These are phyloP conservation scores for Incumbomyces lentus DNA, from an alignment of 2,329 filamentous ascomycete species.

Conservation along the genomic window DNA sequence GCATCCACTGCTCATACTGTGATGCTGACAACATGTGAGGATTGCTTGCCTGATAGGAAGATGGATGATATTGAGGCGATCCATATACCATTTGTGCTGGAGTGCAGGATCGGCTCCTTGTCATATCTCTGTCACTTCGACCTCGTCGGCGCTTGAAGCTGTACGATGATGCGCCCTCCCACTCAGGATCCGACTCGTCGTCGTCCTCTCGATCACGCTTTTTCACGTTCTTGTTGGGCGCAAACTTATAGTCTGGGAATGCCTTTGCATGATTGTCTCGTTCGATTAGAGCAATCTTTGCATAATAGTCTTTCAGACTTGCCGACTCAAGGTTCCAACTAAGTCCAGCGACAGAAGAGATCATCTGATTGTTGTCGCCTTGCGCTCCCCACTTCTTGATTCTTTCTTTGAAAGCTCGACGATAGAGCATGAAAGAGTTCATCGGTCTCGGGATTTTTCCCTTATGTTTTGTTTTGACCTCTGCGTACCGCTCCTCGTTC, in stretches of 20 bases:
- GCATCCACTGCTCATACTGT: conserved; percentile 2
- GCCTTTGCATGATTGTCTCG: conserved; percentile 73
- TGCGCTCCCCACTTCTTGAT: conserved; percentile 64
- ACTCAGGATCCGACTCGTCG: conserved; percentile 25
- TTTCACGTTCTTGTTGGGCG: conserved; percentile 60
- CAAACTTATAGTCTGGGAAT: conserved; percentile 90
- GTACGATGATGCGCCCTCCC: conserved; percentile 16
- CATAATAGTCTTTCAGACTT: conserved; percentile 65
- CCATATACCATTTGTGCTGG: conserved; percentile 16
- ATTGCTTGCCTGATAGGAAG: conserved; percentile 16
- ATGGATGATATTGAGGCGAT: conserved; percentile 11
- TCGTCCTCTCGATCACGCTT: conserved; percentile 33
- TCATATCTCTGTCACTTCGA: conserved; percentile 13
- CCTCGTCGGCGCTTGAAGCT: conserved; percentile 17
- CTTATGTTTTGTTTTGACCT: conserved; percentile 55
- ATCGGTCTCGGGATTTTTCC: conserved; percentile 84
- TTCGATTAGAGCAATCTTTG: conserved; percentile 67
- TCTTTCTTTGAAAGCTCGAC: conserved; percentile 79
- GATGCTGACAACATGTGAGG: conserved; percentile 4
- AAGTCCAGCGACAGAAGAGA: conserved; percentile 75
- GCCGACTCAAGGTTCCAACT: conserved; percentile 76
- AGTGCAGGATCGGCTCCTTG: conserved; percentile 16
- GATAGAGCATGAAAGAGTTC: conserved; percentile 98
- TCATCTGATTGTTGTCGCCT: conserved; percentile 86
- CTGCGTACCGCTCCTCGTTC: conserved; percentile 52